Base-by-base conservation (phyloP, 2,329 filamentous ascomycete genomes). In the Albophoma yamanashiensis region DNA sequence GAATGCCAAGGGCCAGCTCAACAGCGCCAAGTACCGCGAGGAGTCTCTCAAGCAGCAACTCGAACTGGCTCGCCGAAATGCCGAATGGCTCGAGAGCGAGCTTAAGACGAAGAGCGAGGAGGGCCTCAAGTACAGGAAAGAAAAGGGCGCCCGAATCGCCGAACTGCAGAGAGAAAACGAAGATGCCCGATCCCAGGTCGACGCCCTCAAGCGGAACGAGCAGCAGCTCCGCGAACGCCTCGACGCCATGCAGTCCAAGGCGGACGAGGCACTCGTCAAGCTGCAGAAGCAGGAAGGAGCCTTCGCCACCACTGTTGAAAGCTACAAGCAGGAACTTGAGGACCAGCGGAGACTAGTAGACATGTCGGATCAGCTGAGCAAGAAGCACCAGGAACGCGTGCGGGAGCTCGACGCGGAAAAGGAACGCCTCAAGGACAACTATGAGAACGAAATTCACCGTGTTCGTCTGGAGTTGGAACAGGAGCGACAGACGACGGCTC, bases 81-180 rank as follows among this genome's bases (percentile, higher is more conserved):
- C 91, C 64, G 93, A 97, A 67, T 99, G 92, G 89, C 88, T 94
- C 60, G 91, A 97, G 69, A 86, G 82, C 50, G 94, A 99, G 73
- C 82, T 97, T 27, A 93, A 96, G 77, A 92, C 90, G 0, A 96
- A 96, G 76, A 88, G 84, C 63, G 84, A 87, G 11, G 94, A 99
- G 71, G 86, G 91, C 56, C 83, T 93, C 65, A 96, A 92, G 69
- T 93, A 89, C 74, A 86, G 94, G 64, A 97, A 96, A 71, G 94
- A 99, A 71, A 97, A 97, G 80, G 90, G 90, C 63, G 88, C 91
- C 1, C 89, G 90, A 45, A 91, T 97, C 66, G 84, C 92, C 11
- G 90, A 95, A 68, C 83, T 99, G 36, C 90, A 97, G 73, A 89
- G 92, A 58, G 85, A 89, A 62, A 89, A 93, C 66, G 93, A 97